Conservation (phyloP, 1,284 basidiomycete genomes). For the Pisolithus thermaeus region DNA sequence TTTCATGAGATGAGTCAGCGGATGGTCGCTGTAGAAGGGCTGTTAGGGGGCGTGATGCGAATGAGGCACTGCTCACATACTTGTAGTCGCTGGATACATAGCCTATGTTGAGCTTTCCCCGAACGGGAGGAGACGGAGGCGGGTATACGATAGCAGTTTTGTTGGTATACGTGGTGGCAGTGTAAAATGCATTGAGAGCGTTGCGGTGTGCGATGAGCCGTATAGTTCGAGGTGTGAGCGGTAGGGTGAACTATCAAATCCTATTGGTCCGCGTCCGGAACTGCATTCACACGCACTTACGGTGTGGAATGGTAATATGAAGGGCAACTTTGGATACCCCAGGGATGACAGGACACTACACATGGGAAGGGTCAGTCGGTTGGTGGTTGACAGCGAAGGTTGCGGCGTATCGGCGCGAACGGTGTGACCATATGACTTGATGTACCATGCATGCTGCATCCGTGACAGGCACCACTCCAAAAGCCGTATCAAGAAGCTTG, state of each 20-base stretch:
- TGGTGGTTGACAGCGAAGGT: conserved; percentile 4
- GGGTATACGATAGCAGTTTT: conserved; percentile 18
- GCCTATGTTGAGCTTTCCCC: conserved; percentile 47
- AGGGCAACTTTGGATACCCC: conserved; percentile 40
- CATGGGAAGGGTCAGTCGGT: conserved; percentile 20
- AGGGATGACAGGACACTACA: conserved; percentile 30
- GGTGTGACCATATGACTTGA: conserved; percentile 34
- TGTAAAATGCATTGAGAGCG: conserved; percentile 49
- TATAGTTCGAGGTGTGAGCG: conserved; percentile 42
- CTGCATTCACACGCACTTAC: conserved; percentile 22
- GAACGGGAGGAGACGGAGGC: conserved; percentile 44
- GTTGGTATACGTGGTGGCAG: conserved; percentile 36
- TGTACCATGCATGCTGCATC: conserved; percentile 48
- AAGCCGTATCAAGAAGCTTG: conserved; percentile 48
- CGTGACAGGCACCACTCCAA: conserved; percentile 45
- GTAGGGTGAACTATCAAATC: conserved; percentile 46
- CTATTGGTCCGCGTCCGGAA: not conserved
- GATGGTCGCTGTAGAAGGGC: conserved; percentile 42
- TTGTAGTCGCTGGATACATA: conserved; percentile 58
- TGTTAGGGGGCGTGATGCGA: not conserved
- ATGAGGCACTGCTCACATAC: conserved; percentile 21
- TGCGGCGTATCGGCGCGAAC: conserved; percentile 15
- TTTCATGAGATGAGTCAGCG: conserved; percentile 59
- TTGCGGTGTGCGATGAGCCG: conserved; percentile 56
- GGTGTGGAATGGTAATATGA: conserved; percentile 56